Base-by-base conservation (phyloP, 495 filamentous ascomycete genomes). In the Articulospora tetracladia region DNA sequence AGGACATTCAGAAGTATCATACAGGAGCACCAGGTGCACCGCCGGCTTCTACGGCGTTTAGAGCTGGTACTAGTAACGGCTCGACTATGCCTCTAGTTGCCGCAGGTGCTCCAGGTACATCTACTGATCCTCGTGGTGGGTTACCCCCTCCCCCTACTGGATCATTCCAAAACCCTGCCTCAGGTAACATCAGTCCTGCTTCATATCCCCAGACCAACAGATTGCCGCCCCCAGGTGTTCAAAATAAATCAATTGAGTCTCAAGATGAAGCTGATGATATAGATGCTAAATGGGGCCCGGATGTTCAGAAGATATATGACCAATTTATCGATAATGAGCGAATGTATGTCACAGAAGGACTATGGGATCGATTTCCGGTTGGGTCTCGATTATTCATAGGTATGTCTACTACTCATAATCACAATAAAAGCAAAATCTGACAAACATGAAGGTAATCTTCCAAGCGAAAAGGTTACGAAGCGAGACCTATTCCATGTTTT, bases 401-500 rank as follows among this genome's bases (percentile, higher is more conserved):
- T 94, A 76, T 76, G 90, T 55, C 30, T 23, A 30, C 50, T 3
- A n/a, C 17, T n/a, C 11, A 17, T 53, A 11, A 22, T 30, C 3
- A 22, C 4, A 3, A 13, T 50, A 4, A 17, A 7, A 30, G n/a
- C n/a, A 25, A 53, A 30, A 27, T 13, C 59, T 67, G 34, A 68
- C 48, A 20, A 32, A 10, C 32, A 57, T 63, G 27, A 63, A 98
- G 94, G 94, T 52, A 98, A 98, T 70, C 79, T 98, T 23, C 92
- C 91, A 25, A 93, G 89, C 24, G 94, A 98, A 68, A 84, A 90
- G 69, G 92, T 96, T 12, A 93, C 93, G 0, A 98, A 98, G 71
- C 84, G 89, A 59, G 93, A 97, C 70, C 81, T 98, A 36, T 98
- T 96, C 68, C 87, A 93, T 60, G 79, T 91, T 17, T 98, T 98